Evolutionary conservation across 2,329 filamentous ascomycete species (phyloP).

Genomic region (Penicillium griseofulvum): DNA sequence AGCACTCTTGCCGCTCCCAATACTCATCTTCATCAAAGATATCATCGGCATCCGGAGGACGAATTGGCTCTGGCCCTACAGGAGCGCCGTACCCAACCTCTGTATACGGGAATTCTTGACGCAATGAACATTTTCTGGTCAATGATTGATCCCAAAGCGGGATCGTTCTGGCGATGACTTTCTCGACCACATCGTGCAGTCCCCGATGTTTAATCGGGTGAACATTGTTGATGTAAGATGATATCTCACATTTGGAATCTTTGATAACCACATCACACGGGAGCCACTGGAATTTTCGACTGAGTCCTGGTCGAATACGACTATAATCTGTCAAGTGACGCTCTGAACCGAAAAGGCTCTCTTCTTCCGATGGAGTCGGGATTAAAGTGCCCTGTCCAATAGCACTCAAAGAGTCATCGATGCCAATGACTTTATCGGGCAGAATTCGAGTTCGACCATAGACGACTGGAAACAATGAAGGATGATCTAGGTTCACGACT

Average conservation of each 20-base stretch:
- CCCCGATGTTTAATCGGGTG: constrained; percentile 28
- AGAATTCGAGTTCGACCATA: constrained; percentile 31
- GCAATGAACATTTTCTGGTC: not conserved
- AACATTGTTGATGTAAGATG: not conserved
- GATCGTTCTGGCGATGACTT: constrained; percentile 39
- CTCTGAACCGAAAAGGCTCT: not conserved
- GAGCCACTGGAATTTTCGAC: constrained; percentile 49
- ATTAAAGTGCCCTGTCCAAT: constrained; percentile 15
- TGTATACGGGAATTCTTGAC: too few relatives aligned
- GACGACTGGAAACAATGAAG: constrained; percentile 49
- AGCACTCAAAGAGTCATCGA: constrained; percentile 26
- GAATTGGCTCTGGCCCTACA: too few relatives aligned
- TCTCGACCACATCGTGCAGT: constrained; percentile 41
- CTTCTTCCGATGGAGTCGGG: not conserved
- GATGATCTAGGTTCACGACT: constrained; percentile 65
- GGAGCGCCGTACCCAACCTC: too few relatives aligned
- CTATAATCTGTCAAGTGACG: not conserved
- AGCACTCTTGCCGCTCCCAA: not conserved
- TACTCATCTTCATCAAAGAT: not conserved
- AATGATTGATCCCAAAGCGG: constrained; percentile 47
- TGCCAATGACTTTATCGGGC: constrained; percentile 12
- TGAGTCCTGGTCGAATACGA: constrained; percentile 11
- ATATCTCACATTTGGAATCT: not conserved
- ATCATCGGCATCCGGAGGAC: too few relatives aligned
- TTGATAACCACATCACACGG: constrained; percentile 39